phyloP scores from a whole-genome alignment of 768 basidiomycete species.

The Lyophyllum shimeji region DNA sequence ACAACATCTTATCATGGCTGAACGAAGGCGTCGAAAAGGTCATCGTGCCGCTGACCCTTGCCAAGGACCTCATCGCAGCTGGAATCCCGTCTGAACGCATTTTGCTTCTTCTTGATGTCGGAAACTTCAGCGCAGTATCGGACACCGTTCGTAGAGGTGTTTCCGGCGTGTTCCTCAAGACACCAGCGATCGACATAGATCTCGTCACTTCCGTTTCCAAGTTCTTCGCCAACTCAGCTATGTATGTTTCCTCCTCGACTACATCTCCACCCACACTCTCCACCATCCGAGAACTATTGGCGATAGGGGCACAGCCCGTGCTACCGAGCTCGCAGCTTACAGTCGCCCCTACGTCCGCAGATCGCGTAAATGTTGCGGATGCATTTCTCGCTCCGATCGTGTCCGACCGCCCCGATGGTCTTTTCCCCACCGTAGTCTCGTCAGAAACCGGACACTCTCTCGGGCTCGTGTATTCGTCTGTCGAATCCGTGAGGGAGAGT shows the following conservation, averaged over 20 bases:
- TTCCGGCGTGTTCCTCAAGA: slow-evolving; percentile 80
- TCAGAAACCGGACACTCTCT: slow-evolving; percentile 76
- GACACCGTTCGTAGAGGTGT: slow-evolving; percentile 72
- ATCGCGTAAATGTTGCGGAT: slow-evolving; percentile 73
- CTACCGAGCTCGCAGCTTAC: slow-evolving; percentile 74
- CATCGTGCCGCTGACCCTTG: slow-evolving; percentile 67
- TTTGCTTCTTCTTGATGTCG: slow-evolving; percentile 73
- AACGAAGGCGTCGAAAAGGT: slow-evolving; percentile 82
- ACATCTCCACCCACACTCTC: slow-evolving; percentile 54
- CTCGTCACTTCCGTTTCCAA: slow-evolving; percentile 74
- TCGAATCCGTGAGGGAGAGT: slow-evolving; percentile 80
- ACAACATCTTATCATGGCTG: slow-evolving; percentile 61
- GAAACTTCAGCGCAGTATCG: slow-evolving; percentile 70
- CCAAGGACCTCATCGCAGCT: slow-evolving; percentile 62
- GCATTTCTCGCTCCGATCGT: slow-evolving; percentile 81
- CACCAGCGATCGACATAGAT: slow-evolving; percentile 68
- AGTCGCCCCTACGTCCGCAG: slow-evolving; percentile 46
- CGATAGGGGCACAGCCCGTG: slow-evolving; percentile 63
- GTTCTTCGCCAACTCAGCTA: slow-evolving; percentile 64
- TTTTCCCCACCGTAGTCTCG: slow-evolving; percentile 91
- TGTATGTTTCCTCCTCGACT: slow-evolving; percentile 59
- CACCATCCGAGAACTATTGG: slow-evolving; percentile 58
- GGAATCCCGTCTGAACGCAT: slow-evolving; percentile 69
- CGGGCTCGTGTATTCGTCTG: slow-evolving; percentile 95
- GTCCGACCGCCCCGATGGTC: slow-evolving; percentile 88